Conservation (phyloP, 2,329 filamentous ascomycete species). For the Ascochyta fabae region DNA sequence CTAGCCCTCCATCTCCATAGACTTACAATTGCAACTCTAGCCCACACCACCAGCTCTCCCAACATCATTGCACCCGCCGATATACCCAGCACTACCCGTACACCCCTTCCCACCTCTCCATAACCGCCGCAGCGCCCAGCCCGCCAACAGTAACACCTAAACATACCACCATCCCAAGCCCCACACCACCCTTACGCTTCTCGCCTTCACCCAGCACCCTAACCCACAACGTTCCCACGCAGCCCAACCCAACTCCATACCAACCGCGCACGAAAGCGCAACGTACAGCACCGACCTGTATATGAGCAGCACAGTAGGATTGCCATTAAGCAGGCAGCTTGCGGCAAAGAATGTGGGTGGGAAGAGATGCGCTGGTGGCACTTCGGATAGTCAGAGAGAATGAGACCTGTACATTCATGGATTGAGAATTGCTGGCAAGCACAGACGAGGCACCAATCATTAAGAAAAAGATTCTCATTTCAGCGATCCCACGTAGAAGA, state of each 20-base stretch:
- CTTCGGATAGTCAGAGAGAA: background rate
- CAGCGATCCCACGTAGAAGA: background rate
- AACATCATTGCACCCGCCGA: slow-evolving; percentile 3
- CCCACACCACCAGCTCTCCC: background rate
- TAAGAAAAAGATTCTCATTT: no score
- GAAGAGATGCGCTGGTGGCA: no score
- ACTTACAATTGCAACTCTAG: background rate
- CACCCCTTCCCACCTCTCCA: slow-evolving; percentile 12
- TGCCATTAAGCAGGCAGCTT: no score
- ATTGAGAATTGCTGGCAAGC: no score
- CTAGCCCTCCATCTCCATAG: background rate
- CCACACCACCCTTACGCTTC: background rate
- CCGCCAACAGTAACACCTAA: slow-evolving; percentile 10
- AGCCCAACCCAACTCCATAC: slow-evolving; percentile 19
- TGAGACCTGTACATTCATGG: background rate
- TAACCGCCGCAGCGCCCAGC: slow-evolving; percentile 9
- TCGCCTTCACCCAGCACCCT: background rate
- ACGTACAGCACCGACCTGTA: no score
- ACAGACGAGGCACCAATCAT: no score
- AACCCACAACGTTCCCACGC: slow-evolving; percentile 7
- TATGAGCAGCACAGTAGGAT: no score
- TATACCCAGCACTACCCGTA: slow-evolving; percentile 3
- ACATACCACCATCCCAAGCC: slow-evolving; percentile 8
- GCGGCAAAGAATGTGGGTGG: no score
- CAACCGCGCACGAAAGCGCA: no score